Percentiles rank a stretch among this genome's conserved stretches.
Conservation (phyloP, 1,284 basidiomycete species). For the Wallemia hederae region DNA sequence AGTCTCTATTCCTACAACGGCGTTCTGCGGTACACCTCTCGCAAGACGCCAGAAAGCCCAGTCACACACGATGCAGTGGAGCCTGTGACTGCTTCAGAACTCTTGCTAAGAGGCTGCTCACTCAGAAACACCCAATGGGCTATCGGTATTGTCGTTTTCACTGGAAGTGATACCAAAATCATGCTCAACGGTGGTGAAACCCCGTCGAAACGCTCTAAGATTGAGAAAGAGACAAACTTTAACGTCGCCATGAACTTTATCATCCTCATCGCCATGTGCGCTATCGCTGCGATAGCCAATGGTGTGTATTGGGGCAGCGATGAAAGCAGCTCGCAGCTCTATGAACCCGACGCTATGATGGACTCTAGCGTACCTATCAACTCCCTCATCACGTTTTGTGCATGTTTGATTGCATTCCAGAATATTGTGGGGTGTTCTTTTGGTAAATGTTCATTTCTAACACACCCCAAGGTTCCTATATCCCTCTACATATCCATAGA, state of each 20-base stretch:
- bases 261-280: constrained; percentile 48
- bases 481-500: constrained; percentile 94
- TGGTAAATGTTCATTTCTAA: background rate
- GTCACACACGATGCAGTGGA: constrained; percentile 14
- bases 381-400: constrained; percentile 47
- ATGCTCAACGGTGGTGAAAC: constrained; percentile 85
- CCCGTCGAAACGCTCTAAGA: constrained; percentile 77
- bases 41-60: constrained; percentile 2
- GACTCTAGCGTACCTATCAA: constrained; percentile 36
- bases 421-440: constrained; percentile 31
- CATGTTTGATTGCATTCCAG: constrained; percentile 71
- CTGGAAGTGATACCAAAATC: constrained; percentile 87
- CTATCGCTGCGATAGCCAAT: constrained; percentile 38
- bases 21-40: constrained; percentile 35
- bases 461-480: constrained; percentile 30
- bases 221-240: constrained; percentile 95
- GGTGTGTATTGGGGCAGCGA: constrained; percentile 34
- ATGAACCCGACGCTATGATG: constrained; percentile 35
- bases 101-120: constrained; percentile 68
- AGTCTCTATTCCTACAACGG: constrained; percentile 79
- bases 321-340: constrained; percentile 40
- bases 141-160: constrained; percentile 78
- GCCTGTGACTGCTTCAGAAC: constrained; percentile 57
- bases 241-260: constrained; percentile 86
- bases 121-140: constrained; percentile 86